Evolutionary conservation across 73 alveolate genomes (phyloP).

Genomic region (Paramecium caudatum): DNA sequence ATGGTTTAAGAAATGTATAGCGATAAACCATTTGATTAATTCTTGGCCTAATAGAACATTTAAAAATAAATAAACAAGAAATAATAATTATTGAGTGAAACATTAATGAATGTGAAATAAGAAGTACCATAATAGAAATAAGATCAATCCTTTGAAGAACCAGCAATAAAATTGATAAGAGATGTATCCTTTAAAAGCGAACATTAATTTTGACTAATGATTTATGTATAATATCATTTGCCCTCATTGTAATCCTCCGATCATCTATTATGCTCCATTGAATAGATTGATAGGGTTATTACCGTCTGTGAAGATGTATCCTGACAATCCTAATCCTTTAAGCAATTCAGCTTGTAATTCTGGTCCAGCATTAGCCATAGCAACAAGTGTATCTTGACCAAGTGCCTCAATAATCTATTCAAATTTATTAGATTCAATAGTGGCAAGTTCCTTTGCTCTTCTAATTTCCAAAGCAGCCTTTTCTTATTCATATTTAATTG

Average conservation of each 20-base stretch:
- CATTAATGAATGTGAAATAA: background rate
- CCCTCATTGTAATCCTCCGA: conserved; percentile 42
- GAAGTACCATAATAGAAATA: background rate
- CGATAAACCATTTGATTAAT: conserved; percentile 63
- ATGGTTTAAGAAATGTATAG: conserved; percentile 68
- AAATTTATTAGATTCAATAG: conserved; percentile 85
- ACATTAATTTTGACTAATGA: conserved; percentile 6
- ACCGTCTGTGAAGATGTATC: conserved; percentile 85
- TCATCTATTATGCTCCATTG: conserved; percentile 82
- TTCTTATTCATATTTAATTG: conserved; percentile 73
- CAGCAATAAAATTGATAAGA: background rate
- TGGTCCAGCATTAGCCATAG: conserved; percentile 87
- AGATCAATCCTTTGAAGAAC: conserved; percentile 34
- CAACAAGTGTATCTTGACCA: conserved; percentile 87
- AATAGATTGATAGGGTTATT: conserved; percentile 84
- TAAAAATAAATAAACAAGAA: conserved; percentile 41
- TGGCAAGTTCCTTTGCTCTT: conserved; percentile 80
- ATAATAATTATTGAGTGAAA: background rate
- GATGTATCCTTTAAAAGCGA: conserved; percentile 3
- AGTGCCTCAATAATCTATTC: conserved; percentile 81
- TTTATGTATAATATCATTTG: conserved; percentile 47
- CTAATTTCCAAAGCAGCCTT: conserved; percentile 82
- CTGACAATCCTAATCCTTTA: conserved; percentile 88
- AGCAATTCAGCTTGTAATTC: conserved; percentile 86
- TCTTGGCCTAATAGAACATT: conserved; percentile 31